phyloP scores from a whole-genome alignment of 805 yeast species.

The Metschnikowia lachancei region DNA sequence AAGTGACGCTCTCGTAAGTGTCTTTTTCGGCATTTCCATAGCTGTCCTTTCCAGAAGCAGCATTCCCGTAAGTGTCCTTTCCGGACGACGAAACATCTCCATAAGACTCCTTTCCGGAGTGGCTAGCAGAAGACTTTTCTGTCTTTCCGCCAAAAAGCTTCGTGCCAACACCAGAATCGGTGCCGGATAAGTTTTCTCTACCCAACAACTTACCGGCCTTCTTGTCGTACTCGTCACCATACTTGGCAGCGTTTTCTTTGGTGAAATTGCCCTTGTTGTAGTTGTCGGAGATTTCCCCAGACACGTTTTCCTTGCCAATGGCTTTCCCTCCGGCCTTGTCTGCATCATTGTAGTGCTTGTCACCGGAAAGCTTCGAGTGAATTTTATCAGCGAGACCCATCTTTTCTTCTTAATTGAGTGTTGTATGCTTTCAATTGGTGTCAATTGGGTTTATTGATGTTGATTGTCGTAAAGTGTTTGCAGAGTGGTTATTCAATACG shows the following conservation, averaged over 20 bases:
- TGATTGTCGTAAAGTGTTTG: no score
- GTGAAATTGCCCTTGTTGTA: constrained; percentile 30
- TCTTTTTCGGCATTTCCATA: constrained; percentile 2
- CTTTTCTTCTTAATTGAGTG: not conserved
- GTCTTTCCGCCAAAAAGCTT: constrained; percentile 20
- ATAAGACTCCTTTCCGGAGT: constrained; percentile 18
- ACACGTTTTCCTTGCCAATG: constrained; percentile 28
- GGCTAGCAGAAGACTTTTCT: no score
- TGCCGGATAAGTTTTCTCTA: constrained; percentile 20
- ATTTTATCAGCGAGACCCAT: constrained; percentile 43
- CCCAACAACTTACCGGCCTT: constrained; percentile 21
- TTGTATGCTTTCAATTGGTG: not conserved
- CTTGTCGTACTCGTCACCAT: constrained; percentile 29
- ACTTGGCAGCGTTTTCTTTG: constrained; percentile 29
- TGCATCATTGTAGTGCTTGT: constrained; percentile 26
- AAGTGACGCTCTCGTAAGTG: not conserved
- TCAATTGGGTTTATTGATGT: not conserved
- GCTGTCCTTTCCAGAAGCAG: not conserved
- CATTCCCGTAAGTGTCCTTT: not conserved
- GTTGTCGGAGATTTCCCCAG: constrained; percentile 29
- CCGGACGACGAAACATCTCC: constrained; percentile 22
- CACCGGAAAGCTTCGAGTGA: constrained; percentile 27
- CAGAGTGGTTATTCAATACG: not conserved
- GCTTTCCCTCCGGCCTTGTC: constrained; percentile 33
- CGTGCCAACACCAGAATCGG: constrained; percentile 29